Evolutionary conservation across 169 alveolate species (phyloP).

Genomic region (Cryptosporidium baileyi): DNA sequence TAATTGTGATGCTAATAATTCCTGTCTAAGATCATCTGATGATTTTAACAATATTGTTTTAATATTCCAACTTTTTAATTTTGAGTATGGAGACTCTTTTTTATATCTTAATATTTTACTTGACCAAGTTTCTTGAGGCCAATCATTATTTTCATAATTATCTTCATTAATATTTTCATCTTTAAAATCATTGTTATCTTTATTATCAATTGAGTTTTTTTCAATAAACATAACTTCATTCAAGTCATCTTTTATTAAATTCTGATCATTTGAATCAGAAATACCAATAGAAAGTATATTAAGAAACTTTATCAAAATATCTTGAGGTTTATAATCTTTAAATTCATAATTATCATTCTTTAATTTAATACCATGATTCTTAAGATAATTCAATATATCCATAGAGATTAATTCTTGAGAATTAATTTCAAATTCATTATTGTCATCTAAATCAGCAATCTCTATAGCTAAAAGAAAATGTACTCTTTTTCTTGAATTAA

Average conservation of each 20-base stretch:
- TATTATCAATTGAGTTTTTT: not conserved
- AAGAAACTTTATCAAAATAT: slow-evolving; percentile 22
- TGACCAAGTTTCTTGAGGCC: slow-evolving; percentile 68
- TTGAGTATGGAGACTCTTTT: slow-evolving; percentile 84
- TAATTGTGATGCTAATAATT: slow-evolving; percentile 93
- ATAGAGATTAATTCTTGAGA: slow-evolving; percentile 72
- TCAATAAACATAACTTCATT: not conserved
- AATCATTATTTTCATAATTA: not conserved
- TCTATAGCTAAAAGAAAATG: slow-evolving; percentile 86
- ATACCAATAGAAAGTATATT: slow-evolving; percentile 50
- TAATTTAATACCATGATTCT: slow-evolving; percentile 31
- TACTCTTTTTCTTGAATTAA: slow-evolving; percentile 85
- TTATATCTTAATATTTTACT: slow-evolving; percentile 81
- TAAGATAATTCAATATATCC: slow-evolving; percentile 71
- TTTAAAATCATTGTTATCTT: not conserved
- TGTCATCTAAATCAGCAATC: slow-evolving; percentile 87
- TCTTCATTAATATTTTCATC: not conserved
- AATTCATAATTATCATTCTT: not conserved
- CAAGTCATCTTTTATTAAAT: not conserved
- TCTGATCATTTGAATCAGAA: slow-evolving; percentile 28
- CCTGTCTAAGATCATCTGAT: slow-evolving; percentile 95
- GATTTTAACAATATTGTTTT: slow-evolving; percentile 91
- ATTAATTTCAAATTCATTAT: slow-evolving; percentile 71
- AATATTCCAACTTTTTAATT: slow-evolving; percentile 83
- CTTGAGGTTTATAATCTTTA: not conserved